Base-by-base conservation (phyloP, 2,329 filamentous ascomycete genomes). In the Trichoderma pleuroti region DNA sequence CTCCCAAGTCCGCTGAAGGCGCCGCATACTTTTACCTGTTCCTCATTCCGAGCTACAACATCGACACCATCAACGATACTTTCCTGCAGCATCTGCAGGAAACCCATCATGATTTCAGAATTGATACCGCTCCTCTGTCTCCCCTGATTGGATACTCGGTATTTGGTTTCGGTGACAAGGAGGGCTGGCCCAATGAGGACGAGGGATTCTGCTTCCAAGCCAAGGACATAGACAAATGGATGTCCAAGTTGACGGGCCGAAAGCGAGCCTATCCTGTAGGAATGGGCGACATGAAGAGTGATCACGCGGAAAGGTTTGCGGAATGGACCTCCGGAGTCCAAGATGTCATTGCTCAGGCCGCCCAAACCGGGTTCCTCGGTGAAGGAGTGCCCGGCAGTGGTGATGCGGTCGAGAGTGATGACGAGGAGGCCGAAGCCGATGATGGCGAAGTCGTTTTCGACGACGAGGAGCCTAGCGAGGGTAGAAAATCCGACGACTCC, bases 131-230 rank as follows among this genome's bases (percentile, higher is more conserved):
- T 0, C 92, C 96, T 0, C 82, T 99, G 60, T 90, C 91, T 0
- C 83, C 86, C 1, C 81, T 98, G 18, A 83, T 94, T 3, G 95
- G 95, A 10, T 98, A 97, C 78, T 93, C 93, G 0, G 94, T 98
- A 0, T 98, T 98, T 82, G 96, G 96, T 0, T 92, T 98, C 77
- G 95, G 95, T 21, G 95, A 98, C 79, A 90, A 88, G 73, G 93
- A 97, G 78, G 93, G 92, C 71, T 99, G 96, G 95, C 93, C 94
- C 1, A 93, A 91, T 0, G 94, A 97, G 81, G 88, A 91, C 71
- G 92, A 96, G 75, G 95, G 95, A 0, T 99, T 94, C 81, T 98
- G 95, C 79, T 94, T 93, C 73, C 95, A 98, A 79, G 95, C 95
- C 1, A 92, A 91, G 77, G 91, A 97, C 75, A 85, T 97, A 4